Base-by-base conservation (phyloP, 2,329 filamentous ascomycete genomes). In the Fusarium virguliforme region DNA sequence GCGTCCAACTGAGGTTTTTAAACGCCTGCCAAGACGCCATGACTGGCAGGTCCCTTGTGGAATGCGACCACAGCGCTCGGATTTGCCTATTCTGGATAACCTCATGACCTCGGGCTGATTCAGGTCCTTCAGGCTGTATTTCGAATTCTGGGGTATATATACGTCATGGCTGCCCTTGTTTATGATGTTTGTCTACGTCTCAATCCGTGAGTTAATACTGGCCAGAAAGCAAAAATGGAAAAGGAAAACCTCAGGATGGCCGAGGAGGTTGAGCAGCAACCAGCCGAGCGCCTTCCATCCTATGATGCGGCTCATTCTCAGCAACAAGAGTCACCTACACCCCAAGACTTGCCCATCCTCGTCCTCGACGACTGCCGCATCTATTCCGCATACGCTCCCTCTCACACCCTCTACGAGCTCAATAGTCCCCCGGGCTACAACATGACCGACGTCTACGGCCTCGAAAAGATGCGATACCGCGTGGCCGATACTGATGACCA, bases 391-490 rank as follows among this genome's bases (percentile, higher is more conserved):
- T 60, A 71, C 4, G 67, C 68, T 0, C 75, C 68, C 5, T 63
- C 62, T 10, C 72, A 57, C 2, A 61, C 57, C 1, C 70, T 79
- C 6, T 79, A 78, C 34, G 66, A 74, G 15, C 37, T 78, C 28
- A 79, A 75, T 55, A 74, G 73, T 18, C 40, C 69, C 3, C 72
- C 76, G 0, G 64, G 37, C 15, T 68, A 78, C 1, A 75, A 72
- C 4, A 63, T 32, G 9, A 57, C 60, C 4, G 35, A 51, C 0
- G 32, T 68, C 6, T 76, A 78, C 54, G 71, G 67, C 15, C 54
- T 79, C 5, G 70, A 77, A 34, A 79, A 78, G 35, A 56, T 77
- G 4, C 70, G 74, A 8, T 79, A 77, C 41, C 67, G 71, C 3
- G 60, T 76, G 6, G 56, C 61, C 1, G 61, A 68, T 8, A 35